phyloP scores from a whole-genome alignment of 225 moss, liverwort and hornwort species.

The Neckera pumila region DNA sequence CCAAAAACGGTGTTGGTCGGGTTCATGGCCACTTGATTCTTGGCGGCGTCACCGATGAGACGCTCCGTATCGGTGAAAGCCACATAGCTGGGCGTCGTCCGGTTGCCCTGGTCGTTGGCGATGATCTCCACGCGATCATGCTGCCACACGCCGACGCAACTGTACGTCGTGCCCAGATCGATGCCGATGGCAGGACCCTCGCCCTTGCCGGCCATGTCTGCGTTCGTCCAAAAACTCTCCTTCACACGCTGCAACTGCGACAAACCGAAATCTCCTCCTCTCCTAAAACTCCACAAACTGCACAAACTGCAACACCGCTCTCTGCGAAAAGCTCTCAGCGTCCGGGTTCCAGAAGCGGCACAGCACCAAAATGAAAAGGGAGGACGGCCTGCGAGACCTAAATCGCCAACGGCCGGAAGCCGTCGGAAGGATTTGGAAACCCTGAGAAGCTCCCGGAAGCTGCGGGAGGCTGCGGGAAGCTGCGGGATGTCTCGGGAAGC shows the following conservation, averaged over 20 bases:
- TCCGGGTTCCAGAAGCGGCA: background rate
- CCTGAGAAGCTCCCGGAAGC: background rate
- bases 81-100: conserved; percentile 15
- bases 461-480: background rate
- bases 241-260: background rate
- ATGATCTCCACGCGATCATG: conserved; percentile 40
- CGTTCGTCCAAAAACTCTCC: background rate
- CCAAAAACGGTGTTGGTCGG: conserved; percentile 7
- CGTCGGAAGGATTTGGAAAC: background rate
- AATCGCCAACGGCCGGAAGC: conserved; percentile 2
- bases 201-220: conserved; percentile 14
- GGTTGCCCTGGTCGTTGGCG: conserved; percentile 27
- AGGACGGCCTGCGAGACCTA: background rate
- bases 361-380: background rate
- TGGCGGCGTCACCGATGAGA: conserved; percentile 7
- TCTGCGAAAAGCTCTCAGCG: background rate
- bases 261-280: background rate
- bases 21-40: conserved; percentile 10
- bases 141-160: conserved; percentile 35
- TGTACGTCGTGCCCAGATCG: conserved; percentile 41
- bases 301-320: background rate
- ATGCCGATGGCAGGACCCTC: conserved; percentile 36
- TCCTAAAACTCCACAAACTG: background rate
- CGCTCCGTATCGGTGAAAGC: conserved; percentile 10
- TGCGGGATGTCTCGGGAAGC: background rate